These are phyloP conservation scores for Craterostigma plantagineum DNA, from an alignment of 257 asterid genomes.

Conservation along the genomic window DNA sequence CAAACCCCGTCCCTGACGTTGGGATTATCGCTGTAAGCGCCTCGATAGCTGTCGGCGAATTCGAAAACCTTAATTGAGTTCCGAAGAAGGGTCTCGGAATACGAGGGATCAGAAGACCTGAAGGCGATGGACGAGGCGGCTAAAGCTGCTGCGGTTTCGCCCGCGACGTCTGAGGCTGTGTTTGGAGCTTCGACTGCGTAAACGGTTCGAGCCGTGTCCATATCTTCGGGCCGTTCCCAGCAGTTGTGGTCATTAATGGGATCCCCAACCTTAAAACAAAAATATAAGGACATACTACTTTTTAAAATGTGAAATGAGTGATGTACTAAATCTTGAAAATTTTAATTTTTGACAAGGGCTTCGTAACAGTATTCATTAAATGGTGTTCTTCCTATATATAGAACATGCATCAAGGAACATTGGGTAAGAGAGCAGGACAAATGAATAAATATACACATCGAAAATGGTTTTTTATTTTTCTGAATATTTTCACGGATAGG, in stretches of 20 bases:
- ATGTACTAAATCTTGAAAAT: too few species aligned
- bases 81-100: conserved; percentile 48
- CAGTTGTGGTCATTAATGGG: conserved; percentile 74
- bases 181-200: conserved; percentile 84
- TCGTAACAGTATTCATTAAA: too few species aligned
- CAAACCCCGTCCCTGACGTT: conserved; percentile 53
- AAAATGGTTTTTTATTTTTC: too few species aligned
- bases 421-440: too few species aligned
- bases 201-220: conserved; percentile 87
- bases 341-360: too few species aligned
- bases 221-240: conserved; percentile 99
- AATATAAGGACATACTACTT: background rate
- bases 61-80: conserved; percentile 51
- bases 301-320: too few species aligned
- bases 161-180: conserved; percentile 95
- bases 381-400: too few species aligned
- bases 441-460: too few species aligned
- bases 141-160: conserved; percentile 89
- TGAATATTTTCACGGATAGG: too few species aligned
- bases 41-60: conserved; percentile 68
- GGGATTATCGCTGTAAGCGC: conserved; percentile 74
- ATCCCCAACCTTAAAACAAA: conserved; percentile 64
- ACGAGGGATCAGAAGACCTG: conserved; percentile 58
- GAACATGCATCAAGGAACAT: too few species aligned
- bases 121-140: conserved; percentile 91